Conservation (phyloP, 108 stramenopile species). For the Fistulifera pelliculosa region DNA sequence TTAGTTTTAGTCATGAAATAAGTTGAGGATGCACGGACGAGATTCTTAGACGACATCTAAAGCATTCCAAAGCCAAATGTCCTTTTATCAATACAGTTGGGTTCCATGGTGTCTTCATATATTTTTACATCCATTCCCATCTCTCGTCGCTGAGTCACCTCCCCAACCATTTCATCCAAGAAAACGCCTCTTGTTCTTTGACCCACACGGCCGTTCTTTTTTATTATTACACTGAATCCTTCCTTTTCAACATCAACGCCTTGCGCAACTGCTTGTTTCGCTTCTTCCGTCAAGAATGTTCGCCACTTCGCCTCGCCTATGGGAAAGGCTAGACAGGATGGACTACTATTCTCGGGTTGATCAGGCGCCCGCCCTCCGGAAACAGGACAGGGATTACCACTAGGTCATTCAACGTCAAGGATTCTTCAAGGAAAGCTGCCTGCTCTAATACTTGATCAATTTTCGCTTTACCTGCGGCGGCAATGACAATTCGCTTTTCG, state of each 20-base stretch:
- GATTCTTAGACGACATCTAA: no score
- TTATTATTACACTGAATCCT: conserved; percentile 23
- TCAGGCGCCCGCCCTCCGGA: conserved; percentile 12
- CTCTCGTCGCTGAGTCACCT: conserved; percentile 20
- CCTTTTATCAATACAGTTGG: no score
- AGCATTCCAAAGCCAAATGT: no score
- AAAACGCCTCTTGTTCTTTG: conserved; percentile 24
- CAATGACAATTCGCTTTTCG: conserved; percentile 37
- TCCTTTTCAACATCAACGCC: conserved; percentile 26
- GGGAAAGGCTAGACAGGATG: conserved; percentile 18
- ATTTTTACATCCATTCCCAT: conserved; percentile 31
- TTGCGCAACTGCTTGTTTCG: conserved; percentile 15
- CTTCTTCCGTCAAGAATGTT: conserved; percentile 18
- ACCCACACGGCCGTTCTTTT: conserved; percentile 37
- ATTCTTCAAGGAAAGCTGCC: conserved; percentile 4
- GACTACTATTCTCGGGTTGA: not conserved
- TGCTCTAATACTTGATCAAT: conserved; percentile 21
- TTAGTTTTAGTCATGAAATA: no score
- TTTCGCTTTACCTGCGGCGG: conserved; percentile 18
- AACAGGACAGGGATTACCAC: conserved; percentile 22
- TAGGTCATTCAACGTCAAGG: conserved; percentile 18
- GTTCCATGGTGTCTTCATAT: conserved; percentile 8
- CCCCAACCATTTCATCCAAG: conserved; percentile 20
- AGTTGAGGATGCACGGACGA: no score
- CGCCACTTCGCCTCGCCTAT: conserved; percentile 16